Base-by-base conservation (phyloP, 2,329 filamentous ascomycete genomes). In the Aspergillus ochraceus region DNA sequence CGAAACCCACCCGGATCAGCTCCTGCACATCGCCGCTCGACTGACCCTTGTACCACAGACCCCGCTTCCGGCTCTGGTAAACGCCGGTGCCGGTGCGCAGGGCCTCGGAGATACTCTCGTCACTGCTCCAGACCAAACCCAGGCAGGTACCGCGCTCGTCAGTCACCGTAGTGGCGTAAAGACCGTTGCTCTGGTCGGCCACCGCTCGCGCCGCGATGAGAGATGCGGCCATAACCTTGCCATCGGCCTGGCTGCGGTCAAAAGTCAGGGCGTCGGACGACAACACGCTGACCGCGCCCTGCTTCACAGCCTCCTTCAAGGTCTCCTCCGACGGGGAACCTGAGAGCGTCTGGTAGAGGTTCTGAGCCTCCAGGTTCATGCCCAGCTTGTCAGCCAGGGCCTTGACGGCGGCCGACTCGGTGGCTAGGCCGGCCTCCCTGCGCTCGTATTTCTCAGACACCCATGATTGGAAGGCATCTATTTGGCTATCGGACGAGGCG, bases 41-140 rank as follows among this genome's bases (percentile, higher is more conserved):
- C 55, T 93, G 91, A 6, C 95, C 95, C 80, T 99, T 99, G 77
- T 96, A 90, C 95, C 95, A 99, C 29, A 99, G 79, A 0, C 95
- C 95, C 49, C 95, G 86, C 81, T 97, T 98, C 55, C 95, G 86
- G 80, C 94, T 98, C 78, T 97, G 92, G 75, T 99, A 99, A 42
- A 98, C 94, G 32, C 95, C 93, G 12, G 84, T 83, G 20, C 88
- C 88, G 8, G 92, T 96, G 70, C 86, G 86, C 61, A 99, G 74
- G 42, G 94, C 94, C 79, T 96, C 94, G 9, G 87, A 83, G 36
- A 99, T 87, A 73, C 94, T 98, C 76, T 96, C 91, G 64, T 90
- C 87, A 71, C 91, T 97, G 77, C 93, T 97, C 82, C 97, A 99
- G 19, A 97, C 95, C 64, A 99, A 79, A 0, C 95, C 95, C 14